Conservation (phyloP, 2,329 filamentous ascomycete genomes). For the Pseudogymnoascus verrucosus region DNA sequence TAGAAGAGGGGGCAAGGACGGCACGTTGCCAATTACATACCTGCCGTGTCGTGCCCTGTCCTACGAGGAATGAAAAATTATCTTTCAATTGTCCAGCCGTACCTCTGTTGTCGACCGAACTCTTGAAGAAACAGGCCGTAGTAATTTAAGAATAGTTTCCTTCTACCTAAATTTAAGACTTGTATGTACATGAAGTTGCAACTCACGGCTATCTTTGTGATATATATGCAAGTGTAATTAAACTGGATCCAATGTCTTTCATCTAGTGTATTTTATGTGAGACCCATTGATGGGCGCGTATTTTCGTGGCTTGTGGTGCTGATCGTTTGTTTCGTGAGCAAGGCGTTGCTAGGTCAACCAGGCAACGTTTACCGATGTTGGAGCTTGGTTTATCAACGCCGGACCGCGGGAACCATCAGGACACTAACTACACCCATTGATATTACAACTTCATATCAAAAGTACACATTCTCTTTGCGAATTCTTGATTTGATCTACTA, state of each 20-base stretch:
- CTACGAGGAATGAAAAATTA: neutral
- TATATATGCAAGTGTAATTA: neutral
- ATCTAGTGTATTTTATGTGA: neutral
- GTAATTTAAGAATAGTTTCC: constrained; percentile 7
- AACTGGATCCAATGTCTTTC: neutral
- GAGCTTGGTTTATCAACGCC: neutral
- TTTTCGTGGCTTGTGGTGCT: neutral
- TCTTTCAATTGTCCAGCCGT: constrained; percentile 2
- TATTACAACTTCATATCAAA: constrained; percentile 3
- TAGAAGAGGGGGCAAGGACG: constrained; percentile 9
- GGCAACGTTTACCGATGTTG: neutral
- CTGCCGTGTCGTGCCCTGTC: neutral
- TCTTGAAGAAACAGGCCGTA: neutral
- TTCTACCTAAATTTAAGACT: constrained; percentile 3
- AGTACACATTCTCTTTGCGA: neutral
- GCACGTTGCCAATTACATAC: neutral
- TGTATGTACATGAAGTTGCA: neutral
- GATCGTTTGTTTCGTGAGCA: neutral
- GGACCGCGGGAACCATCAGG: constrained; percentile 1
- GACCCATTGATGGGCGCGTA: neutral
- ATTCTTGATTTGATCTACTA: neutral
- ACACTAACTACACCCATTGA: constrained; percentile 2
- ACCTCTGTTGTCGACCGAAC: neutral
- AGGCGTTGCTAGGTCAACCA: constrained; percentile 4
- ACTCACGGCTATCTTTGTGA: neutral